Percentiles rank a stretch among this genome's conserved stretches.
Evolutionary conservation across 2,329 filamentous ascomycete genomes (phyloP).

Genomic region (Ophiostoma perfectum): DNA sequence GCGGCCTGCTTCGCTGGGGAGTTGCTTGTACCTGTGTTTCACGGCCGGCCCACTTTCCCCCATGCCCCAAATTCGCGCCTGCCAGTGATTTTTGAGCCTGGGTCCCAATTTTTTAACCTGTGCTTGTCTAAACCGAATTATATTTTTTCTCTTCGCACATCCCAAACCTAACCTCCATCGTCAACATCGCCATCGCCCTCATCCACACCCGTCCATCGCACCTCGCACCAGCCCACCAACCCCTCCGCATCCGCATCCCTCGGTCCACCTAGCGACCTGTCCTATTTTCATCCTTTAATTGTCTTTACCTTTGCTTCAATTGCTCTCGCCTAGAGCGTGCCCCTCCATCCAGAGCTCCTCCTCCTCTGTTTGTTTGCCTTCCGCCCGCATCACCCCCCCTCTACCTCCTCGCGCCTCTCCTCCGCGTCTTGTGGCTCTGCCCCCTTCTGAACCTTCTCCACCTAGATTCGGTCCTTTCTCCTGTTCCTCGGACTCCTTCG

Average conservation of each 20-base stretch:
- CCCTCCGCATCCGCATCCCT: neutral
- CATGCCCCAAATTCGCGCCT: slow-evolving; percentile 13
- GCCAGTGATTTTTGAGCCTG: neutral
- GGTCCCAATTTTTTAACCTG: slow-evolving; percentile 9
- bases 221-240: neutral
- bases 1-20: neutral
- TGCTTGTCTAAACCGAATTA: slow-evolving; percentile 8
- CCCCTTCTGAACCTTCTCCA: neutral
- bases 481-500: neutral
- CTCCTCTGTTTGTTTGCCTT: neutral
- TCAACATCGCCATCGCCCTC: too few species aligned
- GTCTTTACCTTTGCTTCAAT: neutral
- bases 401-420: neutral
- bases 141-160: slow-evolving; percentile 15
- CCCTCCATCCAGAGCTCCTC: slow-evolving; percentile 10
- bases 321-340: slow-evolving; percentile 1
- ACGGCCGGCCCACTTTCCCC: neutral
- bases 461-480: neutral
- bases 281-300: neutral
- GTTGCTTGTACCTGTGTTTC: neutral
- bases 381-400: neutral
- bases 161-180: neutral
- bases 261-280: neutral
- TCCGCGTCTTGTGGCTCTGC: neutral
- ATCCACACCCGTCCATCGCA: neutral